Base-by-base conservation (phyloP, 2,329 filamentous ascomycete genomes). In the Neobulgaria alba region DNA sequence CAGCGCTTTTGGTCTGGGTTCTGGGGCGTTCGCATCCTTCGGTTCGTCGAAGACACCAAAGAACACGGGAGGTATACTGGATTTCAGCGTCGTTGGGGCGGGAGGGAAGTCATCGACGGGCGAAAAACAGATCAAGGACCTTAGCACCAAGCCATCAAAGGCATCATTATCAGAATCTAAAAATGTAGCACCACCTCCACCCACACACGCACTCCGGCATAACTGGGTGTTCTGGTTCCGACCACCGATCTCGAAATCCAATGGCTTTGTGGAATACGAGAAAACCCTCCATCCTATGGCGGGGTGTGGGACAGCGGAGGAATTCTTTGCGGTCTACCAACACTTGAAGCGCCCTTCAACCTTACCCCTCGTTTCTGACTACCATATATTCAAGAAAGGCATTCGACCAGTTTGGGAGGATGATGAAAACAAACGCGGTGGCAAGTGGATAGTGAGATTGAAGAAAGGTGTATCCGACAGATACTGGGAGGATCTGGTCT, bases 391-490 rank as follows among this genome's bases (percentile, higher is more conserved):
- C 71, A 94, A 92, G 65, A 88, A 92, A 59, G 90, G 89, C 40
- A 89, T 98, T 47, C 80, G 92, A 46, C 92, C 92, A 16, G 92
- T 98, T 54, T 98, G 92, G 92, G 92, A 98, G 64, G 92, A 98
- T 55, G 88, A 95, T 34, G 87, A 93, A 61, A 98, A 98, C 67
- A 92, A 87, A 63, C 83, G 81, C 53, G 92, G 92, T 40, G 92
- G 92, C 38, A 98, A 98, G 67, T 98, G 90, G 90, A 89, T 95
- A 51, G 81, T 98, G 61, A 77, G 90, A 51, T 69, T 98, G 61
- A 95, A 95, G 75, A 98, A 98, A 71, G 92, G 92, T 18, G 86
- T 98, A 15, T 86, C 87, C 14, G 92, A 96, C 63, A 79, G 90
- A 41, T 95, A 94, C 64, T 98, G 92, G 87, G 92, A 98, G 68